Evolutionary conservation across 1,139 yeast genomes (phyloP).

Genomic region (Blastobotrys capitulatus): DNA sequence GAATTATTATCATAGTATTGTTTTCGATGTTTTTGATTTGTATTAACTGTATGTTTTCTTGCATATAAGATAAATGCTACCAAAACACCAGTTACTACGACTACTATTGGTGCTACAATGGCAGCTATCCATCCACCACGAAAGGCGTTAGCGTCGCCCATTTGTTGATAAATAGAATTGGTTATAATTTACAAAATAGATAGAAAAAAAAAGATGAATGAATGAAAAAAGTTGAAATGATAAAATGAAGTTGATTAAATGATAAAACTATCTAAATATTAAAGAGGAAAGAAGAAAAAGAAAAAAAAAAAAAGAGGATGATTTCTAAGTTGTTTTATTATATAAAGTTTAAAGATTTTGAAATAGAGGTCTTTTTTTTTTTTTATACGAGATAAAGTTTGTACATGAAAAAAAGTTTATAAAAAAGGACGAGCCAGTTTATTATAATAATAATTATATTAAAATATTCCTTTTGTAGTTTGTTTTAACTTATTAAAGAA

Average conservation of each 20-base stretch:
- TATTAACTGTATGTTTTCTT: constrained; percentile 3
- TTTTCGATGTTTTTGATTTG: neutral
- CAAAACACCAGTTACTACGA: constrained; percentile 17
- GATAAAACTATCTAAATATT: too few relatives aligned
- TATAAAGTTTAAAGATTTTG: too few relatives aligned
- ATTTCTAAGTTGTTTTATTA: too few relatives aligned
- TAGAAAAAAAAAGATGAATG: neutral
- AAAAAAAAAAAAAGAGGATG: too few relatives aligned
- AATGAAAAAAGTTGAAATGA: too few relatives aligned
- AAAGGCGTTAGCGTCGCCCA: constrained; percentile 3
- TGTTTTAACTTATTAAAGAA: too few relatives aligned
- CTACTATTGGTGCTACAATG: constrained; percentile 27
- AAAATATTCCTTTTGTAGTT: too few relatives aligned
- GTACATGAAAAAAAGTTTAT: too few relatives aligned
- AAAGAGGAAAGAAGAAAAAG: neutral
- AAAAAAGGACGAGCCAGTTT: neutral
- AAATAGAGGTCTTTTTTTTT: too few relatives aligned
- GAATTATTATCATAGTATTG: neutral
- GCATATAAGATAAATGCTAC: constrained; percentile 14
- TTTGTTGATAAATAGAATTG: neutral
- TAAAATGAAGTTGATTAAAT: too few relatives aligned
- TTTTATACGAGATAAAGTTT: too few relatives aligned
- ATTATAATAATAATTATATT: too few relatives aligned
- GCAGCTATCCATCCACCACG: constrained; percentile 24
- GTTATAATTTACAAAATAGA: neutral